These are phyloP conservation scores for Euphorbia peplus DNA, from an alignment of 345 rosid species.

Conservation along the genomic window DNA sequence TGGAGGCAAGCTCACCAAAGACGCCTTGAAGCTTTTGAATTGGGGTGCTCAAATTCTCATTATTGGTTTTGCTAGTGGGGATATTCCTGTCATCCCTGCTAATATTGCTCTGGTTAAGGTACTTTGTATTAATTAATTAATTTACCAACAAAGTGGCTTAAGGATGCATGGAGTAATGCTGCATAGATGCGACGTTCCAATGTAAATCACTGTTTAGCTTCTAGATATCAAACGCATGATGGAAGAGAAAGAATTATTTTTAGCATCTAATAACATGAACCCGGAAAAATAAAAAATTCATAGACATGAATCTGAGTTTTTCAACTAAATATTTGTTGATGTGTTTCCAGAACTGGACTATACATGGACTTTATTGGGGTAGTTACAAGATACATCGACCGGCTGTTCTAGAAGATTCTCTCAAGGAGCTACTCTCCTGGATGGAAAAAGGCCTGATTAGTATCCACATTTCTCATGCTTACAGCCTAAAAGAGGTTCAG, in stretches of 20 bases:
- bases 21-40: slow-evolving; percentile 71
- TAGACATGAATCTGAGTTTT: not conserved
- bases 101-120: slow-evolving; percentile 95
- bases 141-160: not conserved
- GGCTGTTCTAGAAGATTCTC: slow-evolving; percentile 59
- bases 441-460: slow-evolving; percentile 59
- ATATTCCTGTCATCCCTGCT: slow-evolving; percentile 73
- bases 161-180: not conserved
- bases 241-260: too few species aligned
- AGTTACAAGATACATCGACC: slow-evolving; percentile 70
- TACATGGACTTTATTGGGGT: slow-evolving; percentile 97
- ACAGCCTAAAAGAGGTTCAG: slow-evolving; percentile 61
- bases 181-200: not conserved
- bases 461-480: slow-evolving; percentile 69
- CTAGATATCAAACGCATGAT: too few species aligned
- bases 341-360: slow-evolving; percentile 73
- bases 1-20: slow-evolving; percentile 75
- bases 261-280: not conserved
- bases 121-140: slow-evolving; percentile 3
- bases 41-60: slow-evolving; percentile 94
- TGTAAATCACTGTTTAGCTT: not conserved
- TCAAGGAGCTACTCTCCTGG: slow-evolving; percentile 80
- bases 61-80: slow-evolving; percentile 93
- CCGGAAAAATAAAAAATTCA: not conserved
- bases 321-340: not conserved